A percentile compares a stretch with the other conserved stretches of the same genome.
Evolutionary conservation across 306 rosid species (phyloP).

Genomic region (Quillaja saponaria): DNA sequence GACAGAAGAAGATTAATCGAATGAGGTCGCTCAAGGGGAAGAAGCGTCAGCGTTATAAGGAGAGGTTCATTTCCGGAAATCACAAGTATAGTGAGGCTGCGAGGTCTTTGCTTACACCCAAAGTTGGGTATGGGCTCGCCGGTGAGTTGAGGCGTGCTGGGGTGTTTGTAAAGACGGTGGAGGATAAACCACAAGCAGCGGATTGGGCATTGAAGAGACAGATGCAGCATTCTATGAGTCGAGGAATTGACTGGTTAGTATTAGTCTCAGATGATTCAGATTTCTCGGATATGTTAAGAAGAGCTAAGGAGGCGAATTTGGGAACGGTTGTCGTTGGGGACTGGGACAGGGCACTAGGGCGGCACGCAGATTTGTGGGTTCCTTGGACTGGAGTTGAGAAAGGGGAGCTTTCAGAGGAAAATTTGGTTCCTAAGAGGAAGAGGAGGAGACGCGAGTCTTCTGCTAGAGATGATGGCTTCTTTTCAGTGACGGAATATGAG

Average conservation of each 20-base stretch:
- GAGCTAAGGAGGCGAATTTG: constrained; percentile 66
- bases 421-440: constrained; percentile 45
- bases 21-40: constrained; percentile 58
- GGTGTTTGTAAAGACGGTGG: constrained; percentile 77
- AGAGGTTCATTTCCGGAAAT: constrained; percentile 52
- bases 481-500: constrained; percentile 33
- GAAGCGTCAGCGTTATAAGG: constrained; percentile 67
- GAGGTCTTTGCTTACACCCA: constrained; percentile 51
- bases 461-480: constrained; percentile 36
- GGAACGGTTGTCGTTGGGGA: constrained; percentile 90
- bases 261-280: constrained; percentile 85
- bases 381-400: constrained; percentile 82
- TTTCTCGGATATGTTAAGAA: constrained; percentile 76
- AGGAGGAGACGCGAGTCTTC: constrained; percentile 28
- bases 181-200: constrained; percentile 86
- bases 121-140: constrained; percentile 77
- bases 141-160: constrained; percentile 81
- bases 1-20: constrained; percentile 63
- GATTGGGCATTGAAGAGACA: constrained; percentile 88
- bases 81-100: constrained; percentile 68
- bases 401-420: constrained; percentile 58
- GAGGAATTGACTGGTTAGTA: constrained; percentile 80
- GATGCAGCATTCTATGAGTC: constrained; percentile 81
- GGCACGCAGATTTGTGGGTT: constrained; percentile 82
- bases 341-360: constrained; percentile 64